These are phyloP conservation scores for Veloboletus limbatus DNA, from an alignment of 1,284 basidiomycete species.

Conservation along the genomic window DNA sequence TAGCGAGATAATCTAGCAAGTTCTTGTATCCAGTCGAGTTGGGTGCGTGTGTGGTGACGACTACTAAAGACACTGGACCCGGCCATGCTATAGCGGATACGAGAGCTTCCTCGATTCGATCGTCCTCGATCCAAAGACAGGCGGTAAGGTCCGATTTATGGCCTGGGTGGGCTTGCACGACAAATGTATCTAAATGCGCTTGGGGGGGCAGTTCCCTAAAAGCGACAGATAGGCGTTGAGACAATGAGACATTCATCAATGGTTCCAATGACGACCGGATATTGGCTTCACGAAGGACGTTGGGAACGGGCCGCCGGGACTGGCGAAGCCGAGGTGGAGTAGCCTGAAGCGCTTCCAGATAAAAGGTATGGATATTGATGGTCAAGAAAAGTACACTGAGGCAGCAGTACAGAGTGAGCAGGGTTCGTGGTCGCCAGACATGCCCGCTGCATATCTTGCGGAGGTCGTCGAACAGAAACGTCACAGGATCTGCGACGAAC, in stretches of 20 bases:
- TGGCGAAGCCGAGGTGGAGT: neutral
- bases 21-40: conserved; percentile 31
- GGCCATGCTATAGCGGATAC: conserved; percentile 44
- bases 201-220: conserved; percentile 19
- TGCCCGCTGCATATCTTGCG: conserved; percentile 20
- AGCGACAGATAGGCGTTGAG: conserved; percentile 22
- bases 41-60: conserved; percentile 40
- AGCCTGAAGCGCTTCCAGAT: conserved; percentile 2
- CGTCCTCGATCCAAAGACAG: conserved; percentile 50
- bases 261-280: conserved; percentile 14
- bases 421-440: conserved; percentile 34
- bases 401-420: conserved; percentile 41
- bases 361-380: conserved; percentile 13
- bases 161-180: conserved; percentile 16
- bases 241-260: conserved; percentile 25
- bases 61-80: conserved; percentile 54
- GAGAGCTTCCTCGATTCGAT: conserved; percentile 34
- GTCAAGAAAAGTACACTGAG: conserved; percentile 42
- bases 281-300: no score
- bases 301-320: neutral
- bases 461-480: conserved; percentile 26
- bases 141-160: conserved; percentile 39
- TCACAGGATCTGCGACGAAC: conserved; percentile 21
- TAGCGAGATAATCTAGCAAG: conserved; percentile 26
- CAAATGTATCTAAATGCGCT: conserved; percentile 29